A percentile compares a stretch with the other conserved stretches of the same genome.
phyloP scores from a whole-genome alignment of 169 alveolate species.

The Plasmodium coatneyi region DNA sequence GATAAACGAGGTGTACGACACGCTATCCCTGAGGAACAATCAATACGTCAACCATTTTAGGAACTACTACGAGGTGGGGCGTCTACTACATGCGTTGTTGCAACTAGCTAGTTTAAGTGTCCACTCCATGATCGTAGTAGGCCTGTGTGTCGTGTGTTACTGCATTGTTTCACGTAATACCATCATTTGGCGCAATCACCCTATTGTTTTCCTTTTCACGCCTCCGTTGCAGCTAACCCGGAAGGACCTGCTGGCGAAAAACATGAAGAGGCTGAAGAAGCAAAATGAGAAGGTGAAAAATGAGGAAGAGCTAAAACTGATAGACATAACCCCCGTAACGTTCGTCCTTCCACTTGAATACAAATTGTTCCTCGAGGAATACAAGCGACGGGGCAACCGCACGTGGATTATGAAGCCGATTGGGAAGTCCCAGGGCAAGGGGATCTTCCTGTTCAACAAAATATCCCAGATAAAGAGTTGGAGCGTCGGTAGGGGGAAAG shows the following conservation, averaged over 20 bases:
- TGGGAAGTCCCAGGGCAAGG: slow-evolving; percentile 95
- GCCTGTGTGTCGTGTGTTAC: not conserved
- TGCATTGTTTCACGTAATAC: not conserved
- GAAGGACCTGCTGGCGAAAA: slow-evolving; percentile 93
- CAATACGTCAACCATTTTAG: slow-evolving; percentile 94
- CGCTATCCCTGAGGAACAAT: slow-evolving; percentile 89
- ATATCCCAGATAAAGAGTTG: slow-evolving; percentile 91
- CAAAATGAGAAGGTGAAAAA: slow-evolving; percentile 89
- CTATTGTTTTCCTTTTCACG: not conserved
- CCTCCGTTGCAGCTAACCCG: slow-evolving; percentile 82
- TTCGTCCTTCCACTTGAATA: slow-evolving; percentile 94
- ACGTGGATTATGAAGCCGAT: slow-evolving; percentile 97
- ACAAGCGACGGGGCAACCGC: slow-evolving; percentile 89
- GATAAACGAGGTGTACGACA: slow-evolving; percentile 92
- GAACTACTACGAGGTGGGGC: slow-evolving; percentile 90
- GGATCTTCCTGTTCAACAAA: slow-evolving; percentile 94
- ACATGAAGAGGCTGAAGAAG: slow-evolving; percentile 86
- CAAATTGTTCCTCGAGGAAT: slow-evolving; percentile 95
- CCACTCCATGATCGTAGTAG: not conserved
- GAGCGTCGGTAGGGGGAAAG: slow-evolving; percentile 76
- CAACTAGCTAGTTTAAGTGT: not conserved
- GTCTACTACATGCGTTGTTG: not conserved
- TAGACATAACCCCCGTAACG: slow-evolving; percentile 88
- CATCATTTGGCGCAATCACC: too few relatives aligned
- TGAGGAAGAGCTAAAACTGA: slow-evolving; percentile 41